Base-by-base conservation (phyloP, 805 yeast species). In the Metschnikowia anglica region DNA sequence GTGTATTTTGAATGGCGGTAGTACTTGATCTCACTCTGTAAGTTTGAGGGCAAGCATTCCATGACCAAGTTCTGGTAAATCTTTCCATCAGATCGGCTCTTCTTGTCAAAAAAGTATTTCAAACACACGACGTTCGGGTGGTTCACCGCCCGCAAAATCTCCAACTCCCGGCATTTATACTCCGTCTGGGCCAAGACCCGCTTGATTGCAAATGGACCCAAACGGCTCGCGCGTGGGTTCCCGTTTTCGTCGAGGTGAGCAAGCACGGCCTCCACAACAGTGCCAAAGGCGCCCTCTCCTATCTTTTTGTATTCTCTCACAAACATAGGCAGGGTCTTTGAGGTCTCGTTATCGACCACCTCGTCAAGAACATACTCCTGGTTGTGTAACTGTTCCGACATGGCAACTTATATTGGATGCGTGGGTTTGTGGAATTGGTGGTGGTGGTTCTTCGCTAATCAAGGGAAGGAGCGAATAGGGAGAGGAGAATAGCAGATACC, bases 281-380 rank as follows among this genome's bases (percentile, higher is more conserved):
- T 84, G 28, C 95, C 95, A 58, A 86, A 86, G 4, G 93, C 93
- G 31, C 95, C 95, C 62, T 85, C 88, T 9, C 95, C 95, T 39
- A 86, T 83, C 55, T 80, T 79, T 45, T 81, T 81, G 58, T 81
- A 79, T 56, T 86, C 91, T 51, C 74, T 78, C 17, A 86, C 76
- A 26, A 79, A 66, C 91, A 85, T 85, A 40, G 80, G 77, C 52
- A 72, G 70, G 5, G 76, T 65, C 11, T 64, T 60, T 34, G 75
- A 74, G 2, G 83, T 73, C 41, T 70, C 68, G 58, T 81, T 83
- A 39, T 82, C 77, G 26, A 82, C 77, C 35, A 85, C 91, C 38
- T 61, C 60, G 33, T 62, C 61, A 37, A 67, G 51, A 11, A 63
- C 52, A 48, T 68, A 71, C 47, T 71, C 74, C 43, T 63, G 49